Evolutionary conservation across 176 grass and related monocot genomes (phyloP).

Genomic region (Juncus inflexus): DNA sequence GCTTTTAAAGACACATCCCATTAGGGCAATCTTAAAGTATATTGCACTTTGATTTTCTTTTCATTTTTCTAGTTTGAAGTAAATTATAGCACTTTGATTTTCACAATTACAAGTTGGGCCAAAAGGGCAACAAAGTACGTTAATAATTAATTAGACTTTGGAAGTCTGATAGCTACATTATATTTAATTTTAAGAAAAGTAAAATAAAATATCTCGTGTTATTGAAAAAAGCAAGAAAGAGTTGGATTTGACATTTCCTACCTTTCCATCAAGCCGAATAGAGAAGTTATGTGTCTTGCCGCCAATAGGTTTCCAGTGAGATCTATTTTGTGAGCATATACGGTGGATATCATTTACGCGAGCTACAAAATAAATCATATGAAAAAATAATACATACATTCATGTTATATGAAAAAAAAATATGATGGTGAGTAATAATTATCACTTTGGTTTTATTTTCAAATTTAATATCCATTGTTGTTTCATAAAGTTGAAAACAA

Average conservation of each 20-base stretch:
- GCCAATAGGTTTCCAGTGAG: background rate
- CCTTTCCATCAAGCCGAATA: background rate
- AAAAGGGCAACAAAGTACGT: slow-evolving; percentile 5
- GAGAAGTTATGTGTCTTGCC: background rate
- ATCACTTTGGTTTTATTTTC: no score
- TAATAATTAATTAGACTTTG: slow-evolving; percentile 2
- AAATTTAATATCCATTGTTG: no score
- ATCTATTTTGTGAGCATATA: background rate
- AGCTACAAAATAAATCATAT: no score
- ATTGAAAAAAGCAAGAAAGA: background rate
- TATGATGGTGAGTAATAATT: no score
- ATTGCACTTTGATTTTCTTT: slow-evolving; percentile 12
- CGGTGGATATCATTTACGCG: no score
- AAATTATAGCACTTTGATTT: slow-evolving; percentile 17
- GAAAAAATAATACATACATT: no score
- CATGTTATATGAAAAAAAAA: no score
- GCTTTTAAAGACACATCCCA: background rate
- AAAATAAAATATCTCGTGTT: background rate
- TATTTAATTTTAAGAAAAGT: background rate
- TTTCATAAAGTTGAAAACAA: no score
- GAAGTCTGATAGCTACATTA: background rate
- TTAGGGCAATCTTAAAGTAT: slow-evolving; percentile 1
- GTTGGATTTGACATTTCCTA: no score
- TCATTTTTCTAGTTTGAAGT: no score
- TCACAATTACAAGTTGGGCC: slow-evolving; percentile 5